Conservation (phyloP, 768 basidiomycete species). For the Amyloporia xantha region DNA sequence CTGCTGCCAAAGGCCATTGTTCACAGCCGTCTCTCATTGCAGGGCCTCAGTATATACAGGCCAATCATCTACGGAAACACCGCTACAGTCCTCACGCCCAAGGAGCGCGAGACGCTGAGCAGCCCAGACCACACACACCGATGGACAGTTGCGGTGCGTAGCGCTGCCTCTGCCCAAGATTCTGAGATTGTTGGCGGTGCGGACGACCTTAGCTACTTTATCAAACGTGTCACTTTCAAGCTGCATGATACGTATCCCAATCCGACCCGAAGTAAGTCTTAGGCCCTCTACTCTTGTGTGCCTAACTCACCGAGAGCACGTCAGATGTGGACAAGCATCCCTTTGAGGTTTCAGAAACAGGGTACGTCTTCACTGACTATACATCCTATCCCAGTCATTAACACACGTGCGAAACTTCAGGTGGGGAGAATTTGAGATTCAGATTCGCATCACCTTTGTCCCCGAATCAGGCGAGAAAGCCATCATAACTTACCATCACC, state of each 20-base stretch:
- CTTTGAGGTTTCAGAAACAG: constrained; percentile 94
- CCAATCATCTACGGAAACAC: constrained; percentile 97
- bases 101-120: constrained; percentile 54
- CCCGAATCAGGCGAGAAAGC: constrained; percentile 89
- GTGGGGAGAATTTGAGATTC: constrained; percentile 98
- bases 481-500: constrained; percentile 81
- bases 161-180: constrained; percentile 69
- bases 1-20: too few relatives aligned
- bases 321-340: constrained; percentile 89
- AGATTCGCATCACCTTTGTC: constrained; percentile 86
- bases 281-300: constrained; percentile 1
- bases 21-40: constrained; percentile 1
- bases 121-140: constrained; percentile 83
- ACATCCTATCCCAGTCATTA: too few relatives aligned
- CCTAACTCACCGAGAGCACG: constrained; percentile 4
- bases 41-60: constrained; percentile 85
- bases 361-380: constrained; percentile 50
- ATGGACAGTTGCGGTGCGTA: constrained; percentile 95
- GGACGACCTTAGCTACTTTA: constrained; percentile 85
- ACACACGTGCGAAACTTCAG: too few relatives aligned
- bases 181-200: constrained; percentile 81
- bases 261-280: constrained; percentile 73
- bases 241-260: constrained; percentile 94
- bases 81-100: constrained; percentile 66
- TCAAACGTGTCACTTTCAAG: constrained; percentile 96